Conservation (phyloP, 148 eudicot species). For the Limonium bicolor region DNA sequence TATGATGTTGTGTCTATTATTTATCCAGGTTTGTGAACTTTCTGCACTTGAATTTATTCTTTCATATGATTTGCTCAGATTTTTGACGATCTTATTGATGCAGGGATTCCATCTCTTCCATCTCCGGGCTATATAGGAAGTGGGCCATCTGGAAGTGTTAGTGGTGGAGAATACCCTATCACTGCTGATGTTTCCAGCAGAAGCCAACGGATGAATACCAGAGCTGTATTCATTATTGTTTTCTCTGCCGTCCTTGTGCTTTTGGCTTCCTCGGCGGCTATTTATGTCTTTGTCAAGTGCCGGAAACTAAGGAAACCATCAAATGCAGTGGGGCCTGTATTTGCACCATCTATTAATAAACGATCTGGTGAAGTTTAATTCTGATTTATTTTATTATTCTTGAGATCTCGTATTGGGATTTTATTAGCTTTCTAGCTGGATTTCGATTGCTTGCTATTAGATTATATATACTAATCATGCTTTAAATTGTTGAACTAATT, state of each 20-base stretch:
- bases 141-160: conserved; percentile 54
- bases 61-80: conserved; percentile 4
- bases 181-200: conserved; percentile 51
- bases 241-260: conserved; percentile 58
- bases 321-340: conserved; percentile 60
- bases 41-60: background rate
- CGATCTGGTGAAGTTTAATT: conserved; percentile 39
- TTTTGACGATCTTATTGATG: conserved; percentile 10
- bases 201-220: conserved; percentile 38
- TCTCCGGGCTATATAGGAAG: conserved; percentile 27
- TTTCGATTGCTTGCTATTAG: too few species aligned
- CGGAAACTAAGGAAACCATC: conserved; percentile 52
- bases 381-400: background rate
- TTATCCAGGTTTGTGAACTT: conserved; percentile 57
- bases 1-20: conserved; percentile 55
- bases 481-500: too few species aligned
- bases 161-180: conserved; percentile 44
- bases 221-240: conserved; percentile 42
- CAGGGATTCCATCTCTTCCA: conserved; percentile 67
- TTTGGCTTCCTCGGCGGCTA: conserved; percentile 45
- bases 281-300: conserved; percentile 44
- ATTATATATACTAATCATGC: too few species aligned
- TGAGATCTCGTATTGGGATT: too few species aligned
- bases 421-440: too few species aligned
- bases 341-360: conserved; percentile 49